Evolutionary conservation across 2,329 filamentous ascomycete species (phyloP), one percentile per base, ranked within the genome.

Genomic region (Pseudopithomyces maydicus): DNA sequence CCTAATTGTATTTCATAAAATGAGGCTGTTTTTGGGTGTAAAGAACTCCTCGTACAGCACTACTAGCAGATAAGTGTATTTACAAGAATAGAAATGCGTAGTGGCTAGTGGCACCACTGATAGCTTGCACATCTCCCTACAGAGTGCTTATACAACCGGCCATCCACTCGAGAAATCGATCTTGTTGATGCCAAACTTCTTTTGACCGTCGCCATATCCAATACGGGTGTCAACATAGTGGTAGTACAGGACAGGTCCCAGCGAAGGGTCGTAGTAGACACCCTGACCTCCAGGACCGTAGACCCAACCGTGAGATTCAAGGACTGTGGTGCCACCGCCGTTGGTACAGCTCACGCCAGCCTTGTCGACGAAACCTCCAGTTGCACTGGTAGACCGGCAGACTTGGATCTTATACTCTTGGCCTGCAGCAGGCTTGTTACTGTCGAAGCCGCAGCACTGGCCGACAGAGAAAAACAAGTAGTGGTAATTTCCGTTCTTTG

Each of bases 251-350:
- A 88, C 78, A 6, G 82, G 78, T 1, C 85, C 85, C 10, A 74
- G 52, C 14, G 59, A 62, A 0, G 77, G 74, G 57, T 87, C 85
- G 1, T 77, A 75, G 59, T 83, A 82, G 1, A 87, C 81, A 42
- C 84, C 85, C 72, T 90, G 86, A 36, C 87, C 87, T 58, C 88
- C 88, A 15, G 88, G 87, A 29, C 84, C 87, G 63, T 89, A 90
- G 0, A 88, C 80, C 23, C 74, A 82, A 6, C 75, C 84, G 62
- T 90, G 86, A 14, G 80, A 84, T 60, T 82, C 80, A 0, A 90
- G 77, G 0, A 90, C 82, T 3, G 84, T 76, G 0, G 84, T 87
- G 1, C 88, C 88, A 8, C 88, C 87, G 42, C 82, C 81, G 7
- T 76, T 66, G 0, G 77, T 81, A 68, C 87, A 89, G 32, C 78